Evolutionary conservation across 2,329 filamentous ascomycete species (phyloP).

Genomic region (Aspergillus melleus): DNA sequence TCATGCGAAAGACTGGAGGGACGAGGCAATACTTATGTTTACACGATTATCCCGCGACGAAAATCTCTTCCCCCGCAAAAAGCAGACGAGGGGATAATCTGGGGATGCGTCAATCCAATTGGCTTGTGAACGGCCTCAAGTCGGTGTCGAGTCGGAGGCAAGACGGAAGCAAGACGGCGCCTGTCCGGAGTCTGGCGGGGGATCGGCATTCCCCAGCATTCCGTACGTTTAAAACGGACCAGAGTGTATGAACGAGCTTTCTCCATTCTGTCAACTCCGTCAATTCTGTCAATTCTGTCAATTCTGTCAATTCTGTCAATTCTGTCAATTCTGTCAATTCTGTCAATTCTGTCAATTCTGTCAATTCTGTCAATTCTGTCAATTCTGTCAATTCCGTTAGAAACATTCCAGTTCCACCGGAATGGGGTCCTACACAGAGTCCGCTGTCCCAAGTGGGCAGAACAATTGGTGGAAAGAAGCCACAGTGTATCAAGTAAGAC

Average conservation of each 20-base stretch:
- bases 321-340: too few relatives aligned
- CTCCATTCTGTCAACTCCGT: not conserved
- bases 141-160: not conserved
- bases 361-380: not conserved
- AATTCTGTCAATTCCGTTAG: not conserved
- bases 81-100: not conserved
- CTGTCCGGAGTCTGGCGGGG: conserved; percentile 5
- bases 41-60: too few relatives aligned
- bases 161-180: conserved; percentile 15
- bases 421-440: not conserved
- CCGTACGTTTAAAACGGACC: not conserved
- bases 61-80: not conserved
- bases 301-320: not conserved
- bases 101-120: not conserved
- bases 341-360: too few relatives aligned
- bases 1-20: not conserved
- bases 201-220: not conserved
- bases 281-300: not conserved
- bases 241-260: not conserved
- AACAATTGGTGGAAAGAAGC: conserved; percentile 40
- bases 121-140: not conserved
- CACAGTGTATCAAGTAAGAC: conserved; percentile 31
- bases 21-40: not conserved
- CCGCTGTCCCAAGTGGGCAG: conserved; percentile 17
- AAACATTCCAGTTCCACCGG: not conserved